Evolutionary conservation across 345 rosid species (phyloP).

Genomic region (Raphanus sativus): DNA sequence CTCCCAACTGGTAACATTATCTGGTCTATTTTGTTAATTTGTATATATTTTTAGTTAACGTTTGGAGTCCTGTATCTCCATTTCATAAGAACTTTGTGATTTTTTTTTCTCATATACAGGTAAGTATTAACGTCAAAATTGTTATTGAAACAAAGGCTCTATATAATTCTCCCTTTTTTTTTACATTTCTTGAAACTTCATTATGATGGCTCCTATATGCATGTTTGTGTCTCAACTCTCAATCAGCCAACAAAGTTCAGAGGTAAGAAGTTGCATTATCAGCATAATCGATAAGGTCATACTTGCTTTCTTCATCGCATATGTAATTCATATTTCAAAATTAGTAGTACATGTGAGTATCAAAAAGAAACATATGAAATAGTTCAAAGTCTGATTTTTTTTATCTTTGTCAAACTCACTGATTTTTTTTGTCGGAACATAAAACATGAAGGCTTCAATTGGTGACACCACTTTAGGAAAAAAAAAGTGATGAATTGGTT

Average conservation of each 20-base stretch:
- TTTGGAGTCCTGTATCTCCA: neutral
- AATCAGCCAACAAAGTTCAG: slow-evolving; percentile 47
- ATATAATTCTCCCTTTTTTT: neutral
- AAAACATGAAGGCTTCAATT: no score
- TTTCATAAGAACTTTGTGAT: neutral
- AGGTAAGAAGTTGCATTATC: slow-evolving; percentile 46
- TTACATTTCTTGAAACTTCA: neutral
- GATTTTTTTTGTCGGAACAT: neutral
- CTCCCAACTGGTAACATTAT: slow-evolving; percentile 19
- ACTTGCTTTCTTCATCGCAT: neutral
- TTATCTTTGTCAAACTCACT: neutral
- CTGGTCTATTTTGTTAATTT: neutral
- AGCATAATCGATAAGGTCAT: slow-evolving; percentile 54
- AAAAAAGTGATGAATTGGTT: no score
- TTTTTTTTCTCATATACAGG: neutral
- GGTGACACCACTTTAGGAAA: no score
- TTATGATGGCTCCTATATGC: neutral
- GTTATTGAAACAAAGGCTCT: neutral
- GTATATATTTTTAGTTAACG: neutral
- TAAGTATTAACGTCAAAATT: slow-evolving; percentile 7
- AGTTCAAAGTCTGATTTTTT: neutral
- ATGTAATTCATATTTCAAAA: neutral
- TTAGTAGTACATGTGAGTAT: neutral
- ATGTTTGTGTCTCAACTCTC: neutral
- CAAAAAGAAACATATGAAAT: neutral